Conservation (phyloP, 2,329 filamentous ascomycete genomes). For the Sporothrix euskadiensis region DNA sequence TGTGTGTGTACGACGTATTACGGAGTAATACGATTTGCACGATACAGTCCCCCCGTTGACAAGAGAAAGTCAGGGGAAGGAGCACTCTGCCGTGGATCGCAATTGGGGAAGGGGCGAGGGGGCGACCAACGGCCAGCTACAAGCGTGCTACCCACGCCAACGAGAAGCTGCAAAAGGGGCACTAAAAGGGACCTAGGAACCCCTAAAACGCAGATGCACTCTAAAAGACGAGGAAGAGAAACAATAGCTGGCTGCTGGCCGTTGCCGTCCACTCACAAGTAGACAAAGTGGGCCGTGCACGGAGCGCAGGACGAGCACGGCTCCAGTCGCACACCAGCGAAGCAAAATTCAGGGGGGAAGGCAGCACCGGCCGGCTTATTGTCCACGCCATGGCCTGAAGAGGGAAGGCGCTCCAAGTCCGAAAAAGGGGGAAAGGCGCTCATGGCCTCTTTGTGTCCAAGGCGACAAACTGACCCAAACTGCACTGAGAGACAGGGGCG, state of each 20-base stretch:
- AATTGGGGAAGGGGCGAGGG: conserved; percentile 27
- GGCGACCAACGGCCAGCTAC: conserved; percentile 14
- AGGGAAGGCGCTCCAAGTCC: conserved; percentile 28
- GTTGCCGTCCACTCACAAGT: conserved; percentile 6
- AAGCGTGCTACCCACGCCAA: neutral
- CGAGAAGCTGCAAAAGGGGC: conserved; percentile 7
- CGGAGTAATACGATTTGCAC: too few relatives aligned
- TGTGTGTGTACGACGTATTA: neutral
- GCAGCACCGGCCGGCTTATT: conserved; percentile 26
- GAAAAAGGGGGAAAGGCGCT: conserved; percentile 28
- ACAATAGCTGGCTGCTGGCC: neutral
- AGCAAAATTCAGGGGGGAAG: conserved; percentile 31
- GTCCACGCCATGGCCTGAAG: conserved; percentile 29
- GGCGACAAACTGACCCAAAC: neutral
- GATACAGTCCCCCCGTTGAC: conserved; percentile 4
- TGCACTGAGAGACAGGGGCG: neutral
- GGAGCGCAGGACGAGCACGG: conserved; percentile 23
- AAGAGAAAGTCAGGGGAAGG: conserved; percentile 14
- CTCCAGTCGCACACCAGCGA: conserved; percentile 24
- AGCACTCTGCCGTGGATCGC: conserved; percentile 24
- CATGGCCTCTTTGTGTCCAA: neutral
- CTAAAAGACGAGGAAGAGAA: neutral
- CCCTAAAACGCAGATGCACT: neutral
- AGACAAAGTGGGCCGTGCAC: conserved; percentile 28
- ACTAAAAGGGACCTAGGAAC: conserved; percentile 2